Evolutionary conservation across 108 stramenopile genomes (phyloP), one percentile per base, ranked within the genome.

Genomic region (Discostella stelligeroides): DNA sequence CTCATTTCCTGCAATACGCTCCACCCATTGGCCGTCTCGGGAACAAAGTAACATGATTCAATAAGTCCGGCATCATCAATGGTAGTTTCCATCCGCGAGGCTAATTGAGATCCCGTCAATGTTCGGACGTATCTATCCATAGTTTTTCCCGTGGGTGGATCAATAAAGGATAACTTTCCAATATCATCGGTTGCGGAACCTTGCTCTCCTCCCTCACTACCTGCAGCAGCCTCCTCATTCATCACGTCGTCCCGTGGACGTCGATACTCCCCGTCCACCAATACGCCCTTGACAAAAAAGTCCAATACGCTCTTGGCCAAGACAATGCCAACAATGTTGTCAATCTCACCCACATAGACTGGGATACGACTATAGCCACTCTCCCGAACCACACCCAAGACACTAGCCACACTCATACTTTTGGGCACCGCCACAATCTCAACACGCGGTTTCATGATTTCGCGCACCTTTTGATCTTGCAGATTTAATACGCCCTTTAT

Each of bases 1-100:
- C 96, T 85, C 98, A 98, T 97, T 74, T 98, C 98, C 75, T 98
- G 95, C 48, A 98, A 72, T 4, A 96, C 97, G 41, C 89, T 90
- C 98, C 98, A 97, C 0, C 94, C 96, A 63, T 92, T 90, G 75
- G 97, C 96, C 11, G 96, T 95, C 58, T 98, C 97, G 11, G 98
- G 98, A 43, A 98, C 96, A 81, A 98, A 98, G 82, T 98, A 98
- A 72, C 96, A 94, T 11, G 87, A 85, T 69, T 97, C 94, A 57
- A 96, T 92, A 30, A 94, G 63, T 43, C 85, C 93, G 17, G 95
- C 91, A 25, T 94, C 92, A 1, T 71, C 72, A 18, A 96, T 93
- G 17, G 89, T 78, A 28, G 64, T 87, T 61, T 91, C 84, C 95
- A 96, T 96, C 18, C 95, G 53, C 29, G 71, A 76, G 7, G 95